Conservation (phyloP, 106 monocot species). For the Phalaenopsis equestris region DNA sequence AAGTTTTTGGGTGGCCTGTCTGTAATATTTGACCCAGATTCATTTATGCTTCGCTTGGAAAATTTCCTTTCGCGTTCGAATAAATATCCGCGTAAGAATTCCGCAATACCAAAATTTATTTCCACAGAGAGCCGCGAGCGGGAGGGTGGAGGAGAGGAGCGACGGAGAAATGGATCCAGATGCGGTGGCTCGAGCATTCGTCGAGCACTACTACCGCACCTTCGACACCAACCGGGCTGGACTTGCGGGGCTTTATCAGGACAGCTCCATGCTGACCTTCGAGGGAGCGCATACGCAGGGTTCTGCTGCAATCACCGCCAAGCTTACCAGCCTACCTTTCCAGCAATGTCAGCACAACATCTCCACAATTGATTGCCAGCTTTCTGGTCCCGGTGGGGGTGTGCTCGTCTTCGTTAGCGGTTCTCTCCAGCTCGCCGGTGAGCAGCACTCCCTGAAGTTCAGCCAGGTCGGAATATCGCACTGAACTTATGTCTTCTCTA, state of each 20-base stretch:
- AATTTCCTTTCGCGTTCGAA: too few species aligned
- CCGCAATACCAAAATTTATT: too few species aligned
- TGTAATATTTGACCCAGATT: too few species aligned
- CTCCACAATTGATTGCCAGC: constrained; percentile 42
- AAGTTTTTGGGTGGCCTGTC: too few species aligned
- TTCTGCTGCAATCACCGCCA: constrained; percentile 34
- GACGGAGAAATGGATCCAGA: not conserved
- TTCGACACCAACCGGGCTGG: constrained; percentile 25
- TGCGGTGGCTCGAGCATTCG: not conserved
- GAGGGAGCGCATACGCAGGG: constrained; percentile 42
- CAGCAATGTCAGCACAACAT: constrained; percentile 52
- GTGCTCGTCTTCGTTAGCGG: constrained; percentile 10
- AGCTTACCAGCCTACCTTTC: constrained; percentile 39
- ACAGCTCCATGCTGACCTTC: constrained; percentile 52
- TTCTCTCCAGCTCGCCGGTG: constrained; percentile 6
- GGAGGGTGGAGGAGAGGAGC: too few species aligned
- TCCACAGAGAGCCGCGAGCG: too few species aligned
- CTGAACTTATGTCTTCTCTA: not conserved
- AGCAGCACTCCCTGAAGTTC: constrained; percentile 30
- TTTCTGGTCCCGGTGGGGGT: constrained; percentile 12
- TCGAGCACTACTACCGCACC: constrained; percentile 1
- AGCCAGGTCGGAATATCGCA: constrained; percentile 22
- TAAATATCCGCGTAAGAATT: too few species aligned
- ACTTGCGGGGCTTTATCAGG: constrained; percentile 42
- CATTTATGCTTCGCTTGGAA: too few species aligned